These are phyloP conservation scores for Polymyxa betae DNA, from an alignment of 208 protist genomes.

Conservation along the genomic window DNA sequence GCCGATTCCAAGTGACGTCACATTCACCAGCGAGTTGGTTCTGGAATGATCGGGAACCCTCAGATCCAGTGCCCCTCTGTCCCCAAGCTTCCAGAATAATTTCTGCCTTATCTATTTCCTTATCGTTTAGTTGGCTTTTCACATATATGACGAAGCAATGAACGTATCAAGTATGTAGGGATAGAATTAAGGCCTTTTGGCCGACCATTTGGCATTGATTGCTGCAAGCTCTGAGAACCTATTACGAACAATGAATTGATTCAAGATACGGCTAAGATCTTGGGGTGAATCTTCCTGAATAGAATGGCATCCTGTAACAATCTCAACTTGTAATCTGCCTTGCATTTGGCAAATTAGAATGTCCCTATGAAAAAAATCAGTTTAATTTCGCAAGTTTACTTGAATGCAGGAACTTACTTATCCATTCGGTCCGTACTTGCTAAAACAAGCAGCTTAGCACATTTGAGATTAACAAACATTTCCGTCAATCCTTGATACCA, in stretches of 20 bases:
- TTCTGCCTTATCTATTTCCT: too few relatives aligned
- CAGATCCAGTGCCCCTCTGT: too few relatives aligned
- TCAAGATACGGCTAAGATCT: neutral
- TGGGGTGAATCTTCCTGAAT: constrained; percentile 28
- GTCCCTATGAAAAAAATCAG: neutral
- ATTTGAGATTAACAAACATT: neutral
- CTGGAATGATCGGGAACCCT: too few relatives aligned
- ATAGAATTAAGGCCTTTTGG: too few relatives aligned
- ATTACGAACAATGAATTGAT: neutral
- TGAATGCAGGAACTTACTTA: neutral
- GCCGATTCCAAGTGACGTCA: too few relatives aligned
- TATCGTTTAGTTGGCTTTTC: too few relatives aligned
- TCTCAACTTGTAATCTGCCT: constrained; percentile 34
- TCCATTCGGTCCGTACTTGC: constrained; percentile 23
- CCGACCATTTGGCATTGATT: too few relatives aligned
- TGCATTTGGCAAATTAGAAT: constrained; percentile 44
- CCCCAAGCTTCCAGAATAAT: too few relatives aligned
- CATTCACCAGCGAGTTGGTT: too few relatives aligned
- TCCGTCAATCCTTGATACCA: constrained; percentile 10
- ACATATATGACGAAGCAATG: too few relatives aligned
- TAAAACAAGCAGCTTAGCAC: neutral
- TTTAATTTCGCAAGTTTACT: neutral
- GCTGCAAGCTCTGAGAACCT: neutral
- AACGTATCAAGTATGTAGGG: too few relatives aligned
- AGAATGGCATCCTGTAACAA: neutral